Conservation (phyloP, 73 alveolate genomes). For the Paramecium sonneborni region DNA sequence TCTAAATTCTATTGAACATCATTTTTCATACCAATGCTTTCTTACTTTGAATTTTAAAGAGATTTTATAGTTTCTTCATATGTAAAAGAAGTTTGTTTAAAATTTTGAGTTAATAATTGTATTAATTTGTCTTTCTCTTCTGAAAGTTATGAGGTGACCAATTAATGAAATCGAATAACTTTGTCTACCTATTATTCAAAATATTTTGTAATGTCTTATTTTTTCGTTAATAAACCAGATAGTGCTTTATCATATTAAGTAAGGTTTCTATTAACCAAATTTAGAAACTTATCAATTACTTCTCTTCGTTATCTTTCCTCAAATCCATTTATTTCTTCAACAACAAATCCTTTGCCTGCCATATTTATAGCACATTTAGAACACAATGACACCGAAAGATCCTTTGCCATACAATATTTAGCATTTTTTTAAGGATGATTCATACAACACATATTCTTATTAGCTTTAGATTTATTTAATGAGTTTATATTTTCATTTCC, state of each 20-base stretch:
- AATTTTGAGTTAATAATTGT: background rate
- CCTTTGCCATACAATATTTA: conserved; percentile 55
- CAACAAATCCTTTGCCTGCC: conserved; percentile 43
- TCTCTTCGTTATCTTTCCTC: background rate
- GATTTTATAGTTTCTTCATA: background rate
- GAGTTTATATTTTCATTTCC: conserved; percentile 32
- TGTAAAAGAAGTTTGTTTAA: background rate
- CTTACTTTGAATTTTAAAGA: conserved; percentile 9
- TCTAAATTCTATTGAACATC: conserved; percentile 31
- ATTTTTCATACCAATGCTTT: conserved; percentile 10
- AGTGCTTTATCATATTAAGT: conserved; percentile 5
- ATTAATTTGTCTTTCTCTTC: conserved; percentile 12
- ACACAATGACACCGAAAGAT: conserved; percentile 36
- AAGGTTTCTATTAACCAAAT: background rate
- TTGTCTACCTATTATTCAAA: conserved; percentile 25
- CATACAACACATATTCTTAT: conserved; percentile 18
- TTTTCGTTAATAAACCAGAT: background rate
- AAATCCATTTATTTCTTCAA: conserved; percentile 15
- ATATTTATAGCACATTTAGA: conserved; percentile 50
- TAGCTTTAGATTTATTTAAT: background rate
- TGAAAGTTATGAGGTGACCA: background rate
- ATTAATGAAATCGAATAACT: background rate
- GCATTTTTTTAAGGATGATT: conserved; percentile 43
- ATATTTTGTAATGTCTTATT: background rate
- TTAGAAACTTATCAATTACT: background rate